Base-by-base conservation (phyloP, 176 grass and related monocot species). In the Tillandsia fasciculata region DNA sequence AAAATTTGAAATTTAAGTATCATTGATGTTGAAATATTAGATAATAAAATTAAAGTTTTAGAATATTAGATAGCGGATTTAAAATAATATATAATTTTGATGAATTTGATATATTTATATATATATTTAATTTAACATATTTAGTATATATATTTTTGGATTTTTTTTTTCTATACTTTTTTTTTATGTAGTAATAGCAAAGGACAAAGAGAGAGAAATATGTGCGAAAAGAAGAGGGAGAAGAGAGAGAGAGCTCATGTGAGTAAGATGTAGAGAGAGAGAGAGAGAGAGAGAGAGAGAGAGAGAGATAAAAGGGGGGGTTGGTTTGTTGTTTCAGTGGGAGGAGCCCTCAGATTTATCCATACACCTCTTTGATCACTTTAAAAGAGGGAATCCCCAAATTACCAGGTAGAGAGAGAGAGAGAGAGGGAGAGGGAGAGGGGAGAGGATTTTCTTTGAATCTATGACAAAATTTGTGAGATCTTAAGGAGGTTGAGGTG, bases 291-390 rank as follows among this genome's bases (percentile, higher is more conserved):
- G 33, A 42, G n/a, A n/a, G 29, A 33, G 29, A 33, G 29, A 42
- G 4, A 42, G 33, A 42, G 33, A 42, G 33, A 42, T 42, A 42
- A 42, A 42, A 42, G 33, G 33, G 33, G 73, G 73, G 67, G 52
- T 72, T 52, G 59, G 74, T 77, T 83, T 28, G 66, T 52, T 27
- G 23, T 51, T 47, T 67, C 52, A 49, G 70, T 49, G 68, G 42
- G 53, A 74, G 27, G 26, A 33, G 48, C 49, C 49, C 5, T 22
- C 17, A 64, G 72, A 52, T 53, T 9, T 11, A 51, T 48, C 80
- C 61, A 51, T 11, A 28, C 47, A 1, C 42, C 1, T 42, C 7
- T 42, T 42, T 42, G 5, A 42, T 42, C 33, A 42, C 5, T 42
- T 42, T 42, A 6, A 6, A 6, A 6, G 4, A 42, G 33, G 33